A percentile compares a stretch with the other conserved stretches of the same genome.
Conservation (phyloP, 306 rosid genomes). For the Ormosia semicastrata region DNA sequence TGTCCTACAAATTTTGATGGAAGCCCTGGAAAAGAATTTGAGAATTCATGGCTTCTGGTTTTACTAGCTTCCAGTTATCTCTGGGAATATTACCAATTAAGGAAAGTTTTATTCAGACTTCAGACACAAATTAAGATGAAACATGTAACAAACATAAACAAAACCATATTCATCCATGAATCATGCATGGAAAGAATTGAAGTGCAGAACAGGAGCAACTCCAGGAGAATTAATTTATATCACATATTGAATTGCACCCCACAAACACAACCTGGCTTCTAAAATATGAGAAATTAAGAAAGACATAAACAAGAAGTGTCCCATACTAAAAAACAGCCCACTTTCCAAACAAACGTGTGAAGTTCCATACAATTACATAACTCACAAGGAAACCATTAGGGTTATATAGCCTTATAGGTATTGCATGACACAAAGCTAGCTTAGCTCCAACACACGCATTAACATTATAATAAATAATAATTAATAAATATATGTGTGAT, state of each 20-base stretch:
- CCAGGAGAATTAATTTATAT: neutral
- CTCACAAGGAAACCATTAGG: neutral
- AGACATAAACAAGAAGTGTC: neutral
- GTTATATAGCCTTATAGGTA: neutral
- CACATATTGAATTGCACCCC: neutral
- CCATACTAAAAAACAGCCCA: neutral
- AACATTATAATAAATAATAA: neutral
- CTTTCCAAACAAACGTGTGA: neutral
- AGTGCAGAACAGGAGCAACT: neutral
- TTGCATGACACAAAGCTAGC: slow-evolving; percentile 3
- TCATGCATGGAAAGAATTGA: slow-evolving; percentile 4
- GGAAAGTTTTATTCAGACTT: neutral
- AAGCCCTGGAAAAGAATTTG: neutral
- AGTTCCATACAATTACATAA: neutral
- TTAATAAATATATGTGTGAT: neutral
- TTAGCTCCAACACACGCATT: slow-evolving; percentile 17
- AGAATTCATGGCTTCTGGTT: neutral
- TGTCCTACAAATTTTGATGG: slow-evolving; percentile 23
- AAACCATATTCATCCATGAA: neutral
- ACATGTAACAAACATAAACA: slow-evolving; percentile 23
- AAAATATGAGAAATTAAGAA: neutral
- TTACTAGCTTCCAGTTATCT: neutral
- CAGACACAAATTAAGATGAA: slow-evolving; percentile 20
- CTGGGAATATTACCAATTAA: slow-evolving; percentile 15
- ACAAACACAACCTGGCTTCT: neutral